Conservation (phyloP, 2,329 filamentous ascomycete genomes). For the Alternaria solani region DNA sequence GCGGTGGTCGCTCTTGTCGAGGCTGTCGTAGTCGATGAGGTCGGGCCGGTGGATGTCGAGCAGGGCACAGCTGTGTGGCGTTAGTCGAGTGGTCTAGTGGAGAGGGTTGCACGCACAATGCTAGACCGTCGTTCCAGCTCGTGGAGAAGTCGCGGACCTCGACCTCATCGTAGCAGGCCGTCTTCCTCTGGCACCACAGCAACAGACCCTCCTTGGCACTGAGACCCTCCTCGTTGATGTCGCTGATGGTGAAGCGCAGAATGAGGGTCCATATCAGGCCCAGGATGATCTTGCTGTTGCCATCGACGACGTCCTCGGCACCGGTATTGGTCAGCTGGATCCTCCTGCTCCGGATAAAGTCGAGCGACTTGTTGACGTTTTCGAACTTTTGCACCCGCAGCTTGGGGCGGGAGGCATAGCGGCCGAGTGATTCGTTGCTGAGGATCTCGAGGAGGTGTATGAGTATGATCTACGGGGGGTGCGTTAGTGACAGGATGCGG, state of each 20-base stretch:
- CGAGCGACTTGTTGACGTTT: conserved; percentile 94
- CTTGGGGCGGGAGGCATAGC: conserved; percentile 96
- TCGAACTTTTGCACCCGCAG: conserved; percentile 96
- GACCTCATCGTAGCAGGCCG: conserved; percentile 96
- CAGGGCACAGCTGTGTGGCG: conserved; percentile 72
- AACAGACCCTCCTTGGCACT: conserved; percentile 95
- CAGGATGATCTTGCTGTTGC: conserved; percentile 96
- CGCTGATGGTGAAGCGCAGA: conserved; percentile 96
- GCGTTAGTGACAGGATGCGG: conserved; percentile 19
- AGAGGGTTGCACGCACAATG: conserved; percentile 65
- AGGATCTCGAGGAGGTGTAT: conserved; percentile 98
- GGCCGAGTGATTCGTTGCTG: conserved; percentile 90
- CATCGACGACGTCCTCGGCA: conserved; percentile 97
- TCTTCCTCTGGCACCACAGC: conserved; percentile 98
- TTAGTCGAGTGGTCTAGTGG: conserved; percentile 10
- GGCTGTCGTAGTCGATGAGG: conserved; percentile 92
- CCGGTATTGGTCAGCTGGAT: conserved; percentile 99
- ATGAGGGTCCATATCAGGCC: conserved; percentile 99
- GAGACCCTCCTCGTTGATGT: conserved; percentile 98
- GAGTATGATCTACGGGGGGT: conserved; percentile 74
- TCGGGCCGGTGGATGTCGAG: conserved; percentile 97
- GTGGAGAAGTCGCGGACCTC: conserved; percentile 92
- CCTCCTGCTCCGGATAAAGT: conserved; percentile 88
- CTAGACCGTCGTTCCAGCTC: conserved; percentile 97
- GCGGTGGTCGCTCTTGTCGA: conserved; percentile 92